A percentile compares a stretch with the other conserved stretches of the same genome.
Evolutionary conservation across 495 filamentous ascomycete species (phyloP).

Genomic region (Clavariopsis aquatica): DNA sequence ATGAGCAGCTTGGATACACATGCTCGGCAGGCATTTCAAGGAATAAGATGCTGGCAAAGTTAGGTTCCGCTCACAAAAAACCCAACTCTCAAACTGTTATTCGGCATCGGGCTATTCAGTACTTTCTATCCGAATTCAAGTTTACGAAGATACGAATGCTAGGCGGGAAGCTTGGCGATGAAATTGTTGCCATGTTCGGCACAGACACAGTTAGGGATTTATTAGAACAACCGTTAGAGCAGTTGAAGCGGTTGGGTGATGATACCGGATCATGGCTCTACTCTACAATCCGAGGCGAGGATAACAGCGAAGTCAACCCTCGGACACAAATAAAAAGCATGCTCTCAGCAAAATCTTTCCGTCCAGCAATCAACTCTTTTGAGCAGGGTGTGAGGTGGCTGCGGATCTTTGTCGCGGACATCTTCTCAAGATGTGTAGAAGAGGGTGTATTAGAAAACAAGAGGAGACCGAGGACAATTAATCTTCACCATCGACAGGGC

Average conservation of each 20-base stretch:
- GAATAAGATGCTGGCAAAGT: constrained; percentile 95
- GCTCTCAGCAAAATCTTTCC: constrained; percentile 96
- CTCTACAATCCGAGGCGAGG: constrained; percentile 79
- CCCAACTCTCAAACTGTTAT: constrained; percentile 92
- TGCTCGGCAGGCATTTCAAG: constrained; percentile 84
- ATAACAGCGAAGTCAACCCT: constrained; percentile 84
- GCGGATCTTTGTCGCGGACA: constrained; percentile 88
- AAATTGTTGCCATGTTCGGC: constrained; percentile 71
- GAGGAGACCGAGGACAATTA: constrained; percentile 80
- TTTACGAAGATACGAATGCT: constrained; percentile 96
- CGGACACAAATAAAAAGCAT: constrained; percentile 95
- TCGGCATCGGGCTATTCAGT: constrained; percentile 75
- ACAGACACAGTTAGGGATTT: constrained; percentile 81
- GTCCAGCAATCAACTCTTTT: constrained; percentile 74
- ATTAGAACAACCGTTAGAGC: constrained; percentile 69
- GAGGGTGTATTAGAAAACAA: constrained; percentile 90
- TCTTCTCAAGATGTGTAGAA: constrained; percentile 84
- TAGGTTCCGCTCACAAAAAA: constrained; percentile 87
- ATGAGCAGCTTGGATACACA: constrained; percentile 74
- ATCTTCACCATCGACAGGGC: constrained; percentile 74
- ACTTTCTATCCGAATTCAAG: constrained; percentile 82
- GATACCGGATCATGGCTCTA: constrained; percentile 90
- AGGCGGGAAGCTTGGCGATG: constrained; percentile 92
- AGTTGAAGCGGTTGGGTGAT: constrained; percentile 77
- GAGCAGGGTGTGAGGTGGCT: constrained; percentile 88